A percentile compares a stretch with the other conserved stretches of the same genome.
Conservation (phyloP, 176 grass and related monocot genomes). For the Ensete glaucum region DNA sequence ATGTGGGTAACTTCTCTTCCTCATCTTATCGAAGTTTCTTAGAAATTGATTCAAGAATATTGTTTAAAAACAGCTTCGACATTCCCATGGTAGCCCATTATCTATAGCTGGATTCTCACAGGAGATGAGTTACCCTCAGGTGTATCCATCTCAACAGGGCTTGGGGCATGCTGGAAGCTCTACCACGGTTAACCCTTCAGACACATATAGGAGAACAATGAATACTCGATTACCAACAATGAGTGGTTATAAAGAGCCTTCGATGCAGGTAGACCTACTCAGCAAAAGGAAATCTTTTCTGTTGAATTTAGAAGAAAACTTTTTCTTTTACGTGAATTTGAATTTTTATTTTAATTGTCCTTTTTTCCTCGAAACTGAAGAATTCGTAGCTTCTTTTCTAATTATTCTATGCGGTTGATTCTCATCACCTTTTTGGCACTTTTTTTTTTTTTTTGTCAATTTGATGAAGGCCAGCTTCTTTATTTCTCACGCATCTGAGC, state of each 20-base stretch:
- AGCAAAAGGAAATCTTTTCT: not conserved
- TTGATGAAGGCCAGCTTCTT: too few relatives aligned
- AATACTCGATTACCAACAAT: constrained; percentile 6
- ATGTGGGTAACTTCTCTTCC: not conserved
- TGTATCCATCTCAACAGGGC: constrained; percentile 10
- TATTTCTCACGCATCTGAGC: too few relatives aligned
- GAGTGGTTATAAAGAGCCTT: constrained; percentile 11
- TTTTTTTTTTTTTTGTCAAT: too few relatives aligned
- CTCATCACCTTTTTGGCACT: too few relatives aligned
- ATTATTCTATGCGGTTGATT: too few relatives aligned
- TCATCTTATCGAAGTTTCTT: not conserved
- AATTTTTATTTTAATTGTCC: too few relatives aligned
- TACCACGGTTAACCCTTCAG: constrained; percentile 5
- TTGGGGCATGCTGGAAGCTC: constrained; percentile 1
- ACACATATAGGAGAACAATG: constrained; percentile 3
- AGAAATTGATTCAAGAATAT: not conserved
- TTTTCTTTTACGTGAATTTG: not conserved
- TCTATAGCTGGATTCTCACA: constrained; percentile 12
- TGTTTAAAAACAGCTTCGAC: not conserved
- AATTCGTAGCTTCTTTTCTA: too few relatives aligned
- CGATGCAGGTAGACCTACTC: constrained; percentile 16
- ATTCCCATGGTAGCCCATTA: not conserved
- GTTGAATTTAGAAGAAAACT: not conserved
- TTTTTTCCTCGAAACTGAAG: too few relatives aligned
- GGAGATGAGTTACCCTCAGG: constrained; percentile 8